Percentiles rank a stretch among this genome's conserved stretches.
These are phyloP conservation scores for Trypanosoma conorhini DNA, from an alignment of 208 protist genomes.

Conservation along the genomic window DNA sequence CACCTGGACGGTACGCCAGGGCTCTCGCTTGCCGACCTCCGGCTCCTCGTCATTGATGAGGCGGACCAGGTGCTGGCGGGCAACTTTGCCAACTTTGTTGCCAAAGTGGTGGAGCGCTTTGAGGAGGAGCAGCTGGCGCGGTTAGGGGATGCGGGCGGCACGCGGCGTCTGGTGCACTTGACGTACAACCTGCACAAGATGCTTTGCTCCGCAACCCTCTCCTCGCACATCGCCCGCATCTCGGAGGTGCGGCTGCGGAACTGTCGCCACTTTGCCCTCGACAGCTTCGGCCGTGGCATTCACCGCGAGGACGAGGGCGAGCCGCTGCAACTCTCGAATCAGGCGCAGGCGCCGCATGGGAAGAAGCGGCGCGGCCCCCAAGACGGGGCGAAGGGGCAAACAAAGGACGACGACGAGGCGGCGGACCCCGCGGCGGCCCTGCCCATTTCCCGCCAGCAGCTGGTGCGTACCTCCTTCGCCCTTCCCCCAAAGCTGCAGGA, in stretches of 20 bases:
- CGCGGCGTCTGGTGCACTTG: conserved; percentile 25
- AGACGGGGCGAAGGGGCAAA: neutral
- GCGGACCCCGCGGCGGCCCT: conserved; percentile 12
- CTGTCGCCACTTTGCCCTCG: conserved; percentile 77
- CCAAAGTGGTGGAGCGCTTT: conserved; percentile 78
- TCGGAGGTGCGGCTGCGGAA: conserved; percentile 86
- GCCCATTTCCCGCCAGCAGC: conserved; percentile 11
- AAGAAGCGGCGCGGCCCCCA: conserved; percentile 20
- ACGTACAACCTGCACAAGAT: conserved; percentile 76
- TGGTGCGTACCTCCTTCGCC: conserved; percentile 69
- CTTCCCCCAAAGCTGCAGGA: conserved; percentile 83
- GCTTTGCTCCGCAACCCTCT: conserved; percentile 90
- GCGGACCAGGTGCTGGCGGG: conserved; percentile 87
- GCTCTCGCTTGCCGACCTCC: conserved; percentile 57
- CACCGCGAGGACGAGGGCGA: conserved; percentile 34
- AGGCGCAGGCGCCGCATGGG: neutral
- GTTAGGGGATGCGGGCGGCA: conserved; percentile 1
- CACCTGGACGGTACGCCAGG: conserved; percentile 73
- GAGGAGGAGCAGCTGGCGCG: conserved; percentile 49
- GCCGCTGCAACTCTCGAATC: conserved; percentile 6
- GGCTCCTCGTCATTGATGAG: conserved; percentile 88
- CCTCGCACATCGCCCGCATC: conserved; percentile 78
- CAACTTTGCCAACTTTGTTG: conserved; percentile 74
- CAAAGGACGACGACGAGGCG: conserved; percentile 1
- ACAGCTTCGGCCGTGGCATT: conserved; percentile 67